phyloP scores from a whole-genome alignment of 1,284 basidiomycete species.

The Golubevia pallescens region DNA sequence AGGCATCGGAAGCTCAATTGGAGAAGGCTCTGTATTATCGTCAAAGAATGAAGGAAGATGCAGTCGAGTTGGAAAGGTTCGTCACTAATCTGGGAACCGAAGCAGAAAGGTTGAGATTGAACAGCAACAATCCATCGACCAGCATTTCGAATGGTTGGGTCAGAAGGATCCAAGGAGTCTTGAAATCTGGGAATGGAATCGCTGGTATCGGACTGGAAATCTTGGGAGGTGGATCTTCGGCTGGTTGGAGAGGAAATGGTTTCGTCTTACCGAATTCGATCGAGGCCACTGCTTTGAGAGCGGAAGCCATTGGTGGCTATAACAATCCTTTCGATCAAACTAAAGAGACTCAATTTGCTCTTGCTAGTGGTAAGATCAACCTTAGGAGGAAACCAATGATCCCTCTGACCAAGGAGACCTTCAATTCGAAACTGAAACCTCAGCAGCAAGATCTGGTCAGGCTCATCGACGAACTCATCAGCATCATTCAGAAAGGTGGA shows the following conservation, averaged over 20 bases:
- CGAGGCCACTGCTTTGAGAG: conserved; percentile 30
- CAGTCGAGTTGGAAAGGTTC: conserved; percentile 32
- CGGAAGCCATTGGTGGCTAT: conserved; percentile 22
- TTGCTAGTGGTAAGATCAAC: conserved; percentile 26
- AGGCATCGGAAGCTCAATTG: conserved; percentile 75
- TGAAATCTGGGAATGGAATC: conserved; percentile 35
- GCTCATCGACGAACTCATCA: not conserved
- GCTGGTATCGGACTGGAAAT: conserved; percentile 29
- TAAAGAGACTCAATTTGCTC: conserved; percentile 27
- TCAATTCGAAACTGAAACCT: conserved; percentile 1
- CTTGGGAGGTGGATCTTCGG: conserved; percentile 58
- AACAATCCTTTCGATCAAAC: conserved; percentile 39
- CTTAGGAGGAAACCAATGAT: conserved; percentile 34
- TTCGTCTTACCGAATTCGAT: conserved; percentile 55
- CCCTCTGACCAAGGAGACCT: conserved; percentile 12
- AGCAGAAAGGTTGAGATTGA: conserved; percentile 19
- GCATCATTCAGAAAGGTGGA: not conserved
- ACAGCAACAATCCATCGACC: not conserved
- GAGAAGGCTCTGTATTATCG: conserved; percentile 67
- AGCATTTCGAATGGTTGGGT: conserved; percentile 17
- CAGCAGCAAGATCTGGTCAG: conserved; percentile 2
- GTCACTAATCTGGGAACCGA: conserved; percentile 27
- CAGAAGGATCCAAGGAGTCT: conserved; percentile 21
- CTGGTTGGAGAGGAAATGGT: conserved; percentile 62
- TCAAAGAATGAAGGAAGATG: conserved; percentile 44